Base-by-base conservation (phyloP, 1,139 yeast species). In the Scheffersomyces segobiensis region DNA sequence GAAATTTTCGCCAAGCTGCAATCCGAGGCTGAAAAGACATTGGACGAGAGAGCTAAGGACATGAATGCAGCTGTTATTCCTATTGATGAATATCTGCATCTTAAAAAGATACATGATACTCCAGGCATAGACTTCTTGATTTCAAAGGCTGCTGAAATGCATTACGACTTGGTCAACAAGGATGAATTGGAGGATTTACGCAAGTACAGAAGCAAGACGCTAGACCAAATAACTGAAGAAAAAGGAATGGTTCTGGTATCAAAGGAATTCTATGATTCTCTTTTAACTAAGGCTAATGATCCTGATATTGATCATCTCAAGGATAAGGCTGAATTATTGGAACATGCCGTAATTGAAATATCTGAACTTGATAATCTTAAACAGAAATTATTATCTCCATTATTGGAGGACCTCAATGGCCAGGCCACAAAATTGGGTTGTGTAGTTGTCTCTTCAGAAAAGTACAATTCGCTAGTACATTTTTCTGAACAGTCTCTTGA, bases 221-320 rank as follows among this genome's bases (percentile, higher is more conserved):
- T 57, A 20, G 51, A 56, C 18, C 58, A 57, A n/a, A 54, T 26
- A 26, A 58, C 59, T 5, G 50, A 46, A 22, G 59, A 54, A 47
- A 17, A 19, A 3, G 52, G 53, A 54, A 56, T 17, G 52, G 57
- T 73, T 3, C 49, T 66, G 10, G 57, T 69, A n/a, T 39, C 57
- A 3, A 53, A 53, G 10, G 63, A 61, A 3, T 70, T 64, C n/a
- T 64, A 64, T 52, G 58, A 60, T 12, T 54, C 59, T 3, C 62
- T 73, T 58, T 46, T 52, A 17, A 55, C 56, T 18, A 50, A 56
- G 42, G 64, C 65, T n/a, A 50, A 59, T 32, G 58, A 58, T 7
- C 78, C 78, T 7, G 49, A 65, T 4, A 52, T 74, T 49, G 68
- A 66, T 0, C 71, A 71, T 54, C 49, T 78, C 4, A 57, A 59